These are phyloP conservation scores for Vitis hybrid DNA, from an alignment of 177 flowering plant genomes.

Conservation along the genomic window DNA sequence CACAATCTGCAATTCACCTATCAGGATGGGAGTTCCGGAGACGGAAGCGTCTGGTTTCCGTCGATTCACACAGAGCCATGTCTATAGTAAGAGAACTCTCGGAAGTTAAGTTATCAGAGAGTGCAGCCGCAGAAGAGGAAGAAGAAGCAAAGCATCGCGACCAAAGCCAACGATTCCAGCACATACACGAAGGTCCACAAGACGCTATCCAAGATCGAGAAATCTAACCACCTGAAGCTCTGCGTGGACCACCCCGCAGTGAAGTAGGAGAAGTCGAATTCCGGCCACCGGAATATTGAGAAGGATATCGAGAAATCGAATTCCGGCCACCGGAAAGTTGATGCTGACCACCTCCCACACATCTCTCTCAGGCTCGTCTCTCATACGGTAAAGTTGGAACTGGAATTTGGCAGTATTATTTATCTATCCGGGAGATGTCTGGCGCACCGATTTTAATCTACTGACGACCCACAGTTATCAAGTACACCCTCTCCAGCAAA, in stretches of 20 bases:
- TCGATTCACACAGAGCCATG: too few relatives aligned
- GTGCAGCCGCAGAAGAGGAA: conserved; percentile 56
- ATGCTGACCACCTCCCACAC: conserved; percentile 25
- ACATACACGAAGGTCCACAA: conserved; percentile 32
- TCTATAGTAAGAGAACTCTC: too few relatives aligned
- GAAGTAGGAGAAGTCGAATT: conserved; percentile 34
- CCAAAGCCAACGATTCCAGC: conserved; percentile 40
- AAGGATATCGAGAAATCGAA: conserved; percentile 31
- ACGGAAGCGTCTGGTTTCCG: too few relatives aligned
- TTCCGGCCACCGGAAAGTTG: conserved; percentile 40
- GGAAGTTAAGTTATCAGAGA: conserved; percentile 18
- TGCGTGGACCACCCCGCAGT: conserved; percentile 23
- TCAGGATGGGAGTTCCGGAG: too few relatives aligned
- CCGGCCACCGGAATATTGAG: conserved; percentile 64
- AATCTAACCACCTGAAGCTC: conserved; percentile 34
- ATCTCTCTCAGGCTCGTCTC: conserved; percentile 9
- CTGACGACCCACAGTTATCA: too few relatives aligned
- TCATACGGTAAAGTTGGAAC: background rate
- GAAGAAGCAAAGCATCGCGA: conserved; percentile 47
- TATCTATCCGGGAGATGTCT: too few relatives aligned
- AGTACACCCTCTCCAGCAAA: too few relatives aligned
- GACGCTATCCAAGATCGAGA: conserved; percentile 48
- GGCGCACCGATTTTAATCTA: too few relatives aligned
- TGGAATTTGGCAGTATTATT: too few relatives aligned
- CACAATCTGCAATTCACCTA: too few relatives aligned